These are phyloP conservation scores for Boletus sp. DNA, from an alignment of 768 basidiomycete species.

Conservation along the genomic window DNA sequence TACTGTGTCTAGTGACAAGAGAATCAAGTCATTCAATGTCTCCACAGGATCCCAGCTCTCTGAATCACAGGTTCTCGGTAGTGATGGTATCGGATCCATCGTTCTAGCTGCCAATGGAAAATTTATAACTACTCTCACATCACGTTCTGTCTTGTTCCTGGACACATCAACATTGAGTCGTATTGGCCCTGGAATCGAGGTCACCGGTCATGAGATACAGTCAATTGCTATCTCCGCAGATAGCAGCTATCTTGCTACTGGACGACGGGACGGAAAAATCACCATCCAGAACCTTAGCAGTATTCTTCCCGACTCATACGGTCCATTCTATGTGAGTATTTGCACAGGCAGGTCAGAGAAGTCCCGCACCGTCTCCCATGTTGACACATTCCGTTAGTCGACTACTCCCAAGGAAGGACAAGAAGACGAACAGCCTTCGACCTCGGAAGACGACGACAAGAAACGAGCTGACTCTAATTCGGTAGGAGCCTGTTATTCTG, in stretches of 20 bases:
- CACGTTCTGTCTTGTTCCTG: no score
- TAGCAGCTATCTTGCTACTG: neutral
- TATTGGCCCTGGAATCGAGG: no score
- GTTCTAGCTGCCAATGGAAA: no score
- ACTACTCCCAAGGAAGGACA: neutral
- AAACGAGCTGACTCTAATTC: neutral
- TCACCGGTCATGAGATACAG: rapidly evolving
- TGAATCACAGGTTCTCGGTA: neutral
- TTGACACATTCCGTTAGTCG: neutral
- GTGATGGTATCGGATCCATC: no score
- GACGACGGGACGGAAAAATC: neutral
- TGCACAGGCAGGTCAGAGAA: neutral
- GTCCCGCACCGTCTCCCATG: neutral
- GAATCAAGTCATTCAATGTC: neutral
- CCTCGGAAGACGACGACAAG: neutral
- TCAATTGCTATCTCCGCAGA: neutral
- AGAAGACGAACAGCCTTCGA: neutral
- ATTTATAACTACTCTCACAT: no score
- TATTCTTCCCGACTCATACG: neutral
- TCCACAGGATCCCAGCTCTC: neutral
- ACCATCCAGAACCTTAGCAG: neutral
- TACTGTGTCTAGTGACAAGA: neutral
- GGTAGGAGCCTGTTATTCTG: neutral
- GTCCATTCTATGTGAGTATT: neutral
- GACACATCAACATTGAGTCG: no score